Percentiles rank a stretch among this genome's conserved stretches.
Evolutionary conservation across 2,329 filamentous ascomycete species (phyloP).

Genomic region (Colletotrichum tabaci): DNA sequence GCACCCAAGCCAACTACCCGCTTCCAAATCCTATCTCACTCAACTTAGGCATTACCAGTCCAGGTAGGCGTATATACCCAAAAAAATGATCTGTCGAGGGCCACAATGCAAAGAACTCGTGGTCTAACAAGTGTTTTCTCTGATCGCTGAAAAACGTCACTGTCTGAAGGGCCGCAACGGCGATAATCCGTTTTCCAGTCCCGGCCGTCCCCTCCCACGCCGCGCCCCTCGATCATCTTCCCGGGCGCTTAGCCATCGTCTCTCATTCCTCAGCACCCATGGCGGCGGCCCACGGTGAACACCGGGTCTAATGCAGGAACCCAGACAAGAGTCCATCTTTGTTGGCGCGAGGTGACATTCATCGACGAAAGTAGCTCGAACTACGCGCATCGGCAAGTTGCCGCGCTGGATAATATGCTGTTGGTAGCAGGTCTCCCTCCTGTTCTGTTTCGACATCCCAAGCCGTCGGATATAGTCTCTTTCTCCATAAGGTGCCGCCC

Average conservation of each 20-base stretch:
- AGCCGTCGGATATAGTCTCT: neutral
- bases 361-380: constrained; percentile 22
- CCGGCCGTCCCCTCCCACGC: constrained; percentile 24
- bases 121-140: neutral
- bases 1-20: neutral
- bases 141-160: neutral
- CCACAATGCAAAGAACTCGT: fast-evolving
- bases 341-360: constrained; percentile 36
- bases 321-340: constrained; percentile 16
- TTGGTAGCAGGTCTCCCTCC: constrained; percentile 23
- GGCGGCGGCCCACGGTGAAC: constrained; percentile 22
- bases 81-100: neutral
- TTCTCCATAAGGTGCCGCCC: constrained; percentile 9
- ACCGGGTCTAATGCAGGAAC: constrained; percentile 21
- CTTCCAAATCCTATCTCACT: neutral
- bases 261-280: constrained; percentile 33
- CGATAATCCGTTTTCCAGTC: constrained; percentile 12
- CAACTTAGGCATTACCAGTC: neutral
- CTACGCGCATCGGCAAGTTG: constrained; percentile 33
- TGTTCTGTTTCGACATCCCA: constrained; percentile 31
- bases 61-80: neutral
- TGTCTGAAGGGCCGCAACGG: constrained; percentile 8
- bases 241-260: constrained; percentile 32
- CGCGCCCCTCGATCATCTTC: constrained; percentile 34
- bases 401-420: constrained; percentile 33